Conservation (phyloP, 1,284 basidiomycete genomes). For the Heterobasidion occidentale region DNA sequence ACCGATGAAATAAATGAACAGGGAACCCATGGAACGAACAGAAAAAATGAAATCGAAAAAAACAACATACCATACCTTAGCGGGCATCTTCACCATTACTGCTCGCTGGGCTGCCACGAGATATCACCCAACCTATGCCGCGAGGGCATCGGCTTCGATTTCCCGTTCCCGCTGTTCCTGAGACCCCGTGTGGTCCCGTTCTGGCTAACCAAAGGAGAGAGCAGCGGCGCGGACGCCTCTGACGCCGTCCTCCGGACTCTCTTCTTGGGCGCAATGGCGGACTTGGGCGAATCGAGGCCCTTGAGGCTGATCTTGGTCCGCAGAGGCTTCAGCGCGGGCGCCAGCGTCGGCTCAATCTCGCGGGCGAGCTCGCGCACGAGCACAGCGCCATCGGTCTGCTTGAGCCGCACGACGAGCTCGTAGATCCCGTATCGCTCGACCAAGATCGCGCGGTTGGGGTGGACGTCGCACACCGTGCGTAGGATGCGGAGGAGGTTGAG, state of each 20-base stretch:
- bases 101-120: conserved; percentile 29
- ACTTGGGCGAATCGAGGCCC: conserved; percentile 29
- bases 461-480: conserved; percentile 80
- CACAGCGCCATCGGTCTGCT: conserved; percentile 79
- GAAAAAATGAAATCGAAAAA: not conserved
- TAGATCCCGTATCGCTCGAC: conserved; percentile 76
- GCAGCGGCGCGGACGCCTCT: conserved; percentile 42
- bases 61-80: not conserved
- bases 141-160: conserved; percentile 19
- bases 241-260: conserved; percentile 57
- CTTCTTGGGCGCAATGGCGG: conserved; percentile 52
- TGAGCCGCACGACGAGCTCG: conserved; percentile 71
- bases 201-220: conserved; percentile 15
- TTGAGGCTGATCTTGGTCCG: conserved; percentile 24
- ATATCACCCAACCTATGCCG: conserved; percentile 42
- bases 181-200: conserved; percentile 9
- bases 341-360: conserved; percentile 70
- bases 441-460: conserved; percentile 76
- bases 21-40: not conserved
- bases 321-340: conserved; percentile 54
- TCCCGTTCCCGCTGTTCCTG: conserved; percentile 9
- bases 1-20: not conserved
- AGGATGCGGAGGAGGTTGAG: conserved; percentile 86
- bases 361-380: conserved; percentile 84
- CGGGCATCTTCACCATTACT: conserved; percentile 5